Percentiles rank a stretch among this genome's conserved stretches.
Evolutionary conservation across 2,329 filamentous ascomycete genomes (phyloP).

Genomic region (Triangularia verruculosa): DNA sequence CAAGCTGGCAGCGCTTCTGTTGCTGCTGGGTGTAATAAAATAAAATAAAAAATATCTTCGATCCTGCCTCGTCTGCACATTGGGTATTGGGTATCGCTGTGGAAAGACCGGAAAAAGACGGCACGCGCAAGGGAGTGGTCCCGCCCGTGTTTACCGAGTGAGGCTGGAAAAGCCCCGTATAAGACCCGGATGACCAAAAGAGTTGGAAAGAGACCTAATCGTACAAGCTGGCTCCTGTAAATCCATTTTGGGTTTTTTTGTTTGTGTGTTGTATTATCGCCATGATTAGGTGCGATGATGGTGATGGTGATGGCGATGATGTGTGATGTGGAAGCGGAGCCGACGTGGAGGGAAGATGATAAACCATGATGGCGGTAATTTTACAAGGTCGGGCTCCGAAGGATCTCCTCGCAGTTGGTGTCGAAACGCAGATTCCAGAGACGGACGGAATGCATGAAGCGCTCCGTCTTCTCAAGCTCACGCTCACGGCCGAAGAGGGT

Average conservation of each 20-base stretch:
- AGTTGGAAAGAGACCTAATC: conserved; percentile 29
- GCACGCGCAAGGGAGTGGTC: conserved; percentile 26
- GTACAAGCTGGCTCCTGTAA: conserved; percentile 28
- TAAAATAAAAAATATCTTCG: conserved; percentile 1
- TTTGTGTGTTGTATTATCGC: conserved; percentile 11
- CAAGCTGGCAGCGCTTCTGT: conserved; percentile 9
- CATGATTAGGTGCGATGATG: background rate
- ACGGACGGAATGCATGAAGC: conserved; percentile 83
- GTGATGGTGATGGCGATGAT: background rate
- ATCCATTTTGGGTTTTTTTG: conserved; percentile 20
- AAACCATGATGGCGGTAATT: conserved; percentile 14
- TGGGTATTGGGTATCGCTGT: conserved; percentile 27
- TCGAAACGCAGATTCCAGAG: conserved; percentile 94
- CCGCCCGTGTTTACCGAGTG: conserved; percentile 23
- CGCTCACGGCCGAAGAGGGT: conserved; percentile 91
- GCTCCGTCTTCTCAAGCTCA: conserved; percentile 85
- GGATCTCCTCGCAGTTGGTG: conserved; percentile 89
- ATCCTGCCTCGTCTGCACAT: conserved; percentile 13
- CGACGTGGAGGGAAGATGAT: conserved; percentile 1
- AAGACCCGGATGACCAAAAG: conserved; percentile 25
- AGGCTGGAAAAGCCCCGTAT: conserved; percentile 19
- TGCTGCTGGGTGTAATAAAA: background rate
- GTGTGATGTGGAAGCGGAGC: conserved; percentile 3
- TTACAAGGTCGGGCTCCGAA: conserved; percentile 59
- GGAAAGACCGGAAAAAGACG: conserved; percentile 25